Evolutionary conservation across 495 filamentous ascomycete genomes (phyloP), one percentile per base, ranked within the genome.

Genomic region (Penicillium cataractarum): DNA sequence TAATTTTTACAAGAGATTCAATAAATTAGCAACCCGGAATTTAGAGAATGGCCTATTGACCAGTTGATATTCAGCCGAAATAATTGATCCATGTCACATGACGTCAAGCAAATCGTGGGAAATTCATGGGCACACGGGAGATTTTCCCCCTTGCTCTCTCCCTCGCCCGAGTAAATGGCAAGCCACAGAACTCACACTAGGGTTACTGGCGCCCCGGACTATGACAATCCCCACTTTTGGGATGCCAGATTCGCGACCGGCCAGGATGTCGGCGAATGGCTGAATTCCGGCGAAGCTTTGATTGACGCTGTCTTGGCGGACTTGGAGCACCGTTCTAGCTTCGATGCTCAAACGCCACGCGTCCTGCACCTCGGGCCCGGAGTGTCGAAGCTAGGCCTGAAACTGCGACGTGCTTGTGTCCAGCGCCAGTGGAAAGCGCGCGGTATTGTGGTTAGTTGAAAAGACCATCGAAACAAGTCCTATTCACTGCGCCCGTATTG

Each of bases 191-290:
- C 67, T 10, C 68, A 73, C 57, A 60, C 59, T 6, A 74, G 66
- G 49, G 46, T 65, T 9, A 67, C 61, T 21, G 75, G 75, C 0
- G 74, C 76, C 35, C 73, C 78, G 6, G 76, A 80, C 46, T 80
- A 80, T 35, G 76, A 80, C 55, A 63, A 74, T n/a, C 62, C 75
- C 0, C 51, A 55, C 7, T 80, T 71, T 57, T 80, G 78, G 78
- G 71, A 80, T 59, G 50, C 27, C 1, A 72, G 75, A 42, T 80
- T 80, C 40, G 73, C 74, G 21, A 77, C 67, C n/a, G 74, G 74
- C 17, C 67, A 62, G 17, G 78, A 80, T 71, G 72, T 77, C 9
- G 76, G 78, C 19, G 78, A 80, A 66, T 80, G 78, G 78, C 57
- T 80, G 52, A 80, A 80, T 42, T 49, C 76, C 6, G 78, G 78